Evolutionary conservation across 2,329 filamentous ascomycete genomes (phyloP), one percentile per base, ranked within the genome.

Genomic region (Colletotrichum eremochloae): DNA sequence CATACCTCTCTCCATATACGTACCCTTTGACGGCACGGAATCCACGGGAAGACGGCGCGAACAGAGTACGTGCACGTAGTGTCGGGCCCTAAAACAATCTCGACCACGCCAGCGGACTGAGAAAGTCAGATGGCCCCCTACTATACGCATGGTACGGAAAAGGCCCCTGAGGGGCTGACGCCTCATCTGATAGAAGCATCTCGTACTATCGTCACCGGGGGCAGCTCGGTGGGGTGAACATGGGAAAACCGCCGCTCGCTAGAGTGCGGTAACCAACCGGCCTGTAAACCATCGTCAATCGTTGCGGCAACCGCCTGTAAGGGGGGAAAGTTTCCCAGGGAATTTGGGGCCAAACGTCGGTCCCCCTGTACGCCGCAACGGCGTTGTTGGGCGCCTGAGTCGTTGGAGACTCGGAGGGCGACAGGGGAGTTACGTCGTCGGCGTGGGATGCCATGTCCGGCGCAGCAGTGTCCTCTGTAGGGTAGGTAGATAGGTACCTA

Each of bases 281-380:
- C n/a, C 62, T 56, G 36, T 18, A 56, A 56, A 44, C 42, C 36
- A n/a, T 48, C 31, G 46, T 63, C 33, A 63, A 69, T 69, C 31
- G 66, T 69, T 69, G 53, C 66, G 69, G 69, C 69, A 69, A 72
- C 69, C 52, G 53, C 58, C 65, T 64, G 69, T 64, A 64, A 72
- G 66, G 33, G 69, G 63, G 38, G 15, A 42, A 56, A 61, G 46
- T 52, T 50, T 64, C 52, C 60, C n/a, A 60, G 55, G 66, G 53
- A 53, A 60, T 24, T 50, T 36, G 60, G 66, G 53, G 44, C 40
- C 66, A 69, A 72, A 60, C 33, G 60, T 61, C 38, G 42, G 40
- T 29, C 53, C 66, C 69, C 58, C 66, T 69, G 66, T 64, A 50
- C 33, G 60, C 60, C 60, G 60, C 60, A 60, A 64, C 69, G 60